phyloP scores from a whole-genome alignment of 768 basidiomycete genomes.

The Leccinum longicurvipes region DNA sequence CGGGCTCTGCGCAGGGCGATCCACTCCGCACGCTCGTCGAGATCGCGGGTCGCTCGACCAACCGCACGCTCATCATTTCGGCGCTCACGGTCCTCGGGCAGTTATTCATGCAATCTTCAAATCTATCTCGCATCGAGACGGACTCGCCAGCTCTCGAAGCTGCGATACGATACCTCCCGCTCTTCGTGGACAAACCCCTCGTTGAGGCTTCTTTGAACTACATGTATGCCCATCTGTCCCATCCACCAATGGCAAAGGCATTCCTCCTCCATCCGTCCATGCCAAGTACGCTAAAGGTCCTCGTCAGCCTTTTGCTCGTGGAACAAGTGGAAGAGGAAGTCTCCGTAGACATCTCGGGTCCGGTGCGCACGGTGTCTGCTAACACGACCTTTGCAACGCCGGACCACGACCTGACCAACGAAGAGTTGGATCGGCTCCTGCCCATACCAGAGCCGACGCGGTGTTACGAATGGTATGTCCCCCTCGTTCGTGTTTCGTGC shows the following conservation, averaged over 20 bases:
- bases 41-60: constrained; percentile 55
- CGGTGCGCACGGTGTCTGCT: constrained; percentile 57
- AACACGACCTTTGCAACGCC: constrained; percentile 43
- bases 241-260: constrained; percentile 70
- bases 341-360: constrained; percentile 58
- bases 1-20: constrained; percentile 38
- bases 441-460: constrained; percentile 68
- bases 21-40: constrained; percentile 57
- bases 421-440: constrained; percentile 62
- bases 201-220: constrained; percentile 73
- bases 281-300: constrained; percentile 64
- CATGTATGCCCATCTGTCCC: constrained; percentile 70
- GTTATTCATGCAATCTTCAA: constrained; percentile 60
- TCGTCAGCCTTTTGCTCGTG: constrained; percentile 61
- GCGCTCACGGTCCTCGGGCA: constrained; percentile 58
- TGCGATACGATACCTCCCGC: constrained; percentile 68
- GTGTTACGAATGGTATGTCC: constrained; percentile 74
- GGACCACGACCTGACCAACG: constrained; percentile 66
- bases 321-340: constrained; percentile 73
- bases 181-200: constrained; percentile 65
- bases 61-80: constrained; percentile 74
- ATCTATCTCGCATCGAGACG: constrained; percentile 49
- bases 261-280: constrained; percentile 72
- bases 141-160: constrained; percentile 60
- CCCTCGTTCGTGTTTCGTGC: neutral